Evolutionary conservation across 176 grass and related monocot species (phyloP).

Genomic region (Triticum aestivum): DNA sequence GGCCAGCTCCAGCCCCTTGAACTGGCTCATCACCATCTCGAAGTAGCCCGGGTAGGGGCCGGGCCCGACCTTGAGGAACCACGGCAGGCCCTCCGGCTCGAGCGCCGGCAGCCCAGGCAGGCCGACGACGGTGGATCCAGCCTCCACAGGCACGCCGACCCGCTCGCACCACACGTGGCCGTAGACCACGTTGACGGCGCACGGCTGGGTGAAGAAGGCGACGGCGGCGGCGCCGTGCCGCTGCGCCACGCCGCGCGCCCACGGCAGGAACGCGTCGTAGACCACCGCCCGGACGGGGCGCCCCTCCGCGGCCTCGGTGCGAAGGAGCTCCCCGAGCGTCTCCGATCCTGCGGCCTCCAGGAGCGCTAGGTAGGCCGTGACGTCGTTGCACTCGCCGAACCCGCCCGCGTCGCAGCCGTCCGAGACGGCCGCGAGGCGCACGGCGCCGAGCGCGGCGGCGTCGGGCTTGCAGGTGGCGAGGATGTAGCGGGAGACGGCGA

Average conservation of each 20-base stretch:
- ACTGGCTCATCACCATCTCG: constrained; percentile 55
- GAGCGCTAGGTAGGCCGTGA: constrained; percentile 40
- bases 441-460: background rate
- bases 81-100: constrained; percentile 37
- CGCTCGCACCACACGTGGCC: constrained; percentile 36
- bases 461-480: constrained; percentile 37
- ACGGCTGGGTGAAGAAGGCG: constrained; percentile 75
- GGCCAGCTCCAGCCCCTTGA: constrained; percentile 40
- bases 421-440: constrained; percentile 60
- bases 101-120: constrained; percentile 51
- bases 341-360: constrained; percentile 46
- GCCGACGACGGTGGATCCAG: background rate
- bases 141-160: constrained; percentile 37
- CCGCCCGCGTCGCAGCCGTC: constrained; percentile 64
- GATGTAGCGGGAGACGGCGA: constrained; percentile 58
- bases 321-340: constrained; percentile 57
- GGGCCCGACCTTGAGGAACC: constrained; percentile 40
- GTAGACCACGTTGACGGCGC: constrained; percentile 55
- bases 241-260: constrained; percentile 43
- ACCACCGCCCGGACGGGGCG: constrained; percentile 48
- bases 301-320: constrained; percentile 33
- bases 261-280: constrained; percentile 73
- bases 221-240: constrained; percentile 22
- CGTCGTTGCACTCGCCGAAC: constrained; percentile 24
- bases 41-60: constrained; percentile 36